Evolutionary conservation across 768 basidiomycete species (phyloP), one percentile per base, ranked within the genome.

Genomic region (Termitomyces bulborhizus): DNA sequence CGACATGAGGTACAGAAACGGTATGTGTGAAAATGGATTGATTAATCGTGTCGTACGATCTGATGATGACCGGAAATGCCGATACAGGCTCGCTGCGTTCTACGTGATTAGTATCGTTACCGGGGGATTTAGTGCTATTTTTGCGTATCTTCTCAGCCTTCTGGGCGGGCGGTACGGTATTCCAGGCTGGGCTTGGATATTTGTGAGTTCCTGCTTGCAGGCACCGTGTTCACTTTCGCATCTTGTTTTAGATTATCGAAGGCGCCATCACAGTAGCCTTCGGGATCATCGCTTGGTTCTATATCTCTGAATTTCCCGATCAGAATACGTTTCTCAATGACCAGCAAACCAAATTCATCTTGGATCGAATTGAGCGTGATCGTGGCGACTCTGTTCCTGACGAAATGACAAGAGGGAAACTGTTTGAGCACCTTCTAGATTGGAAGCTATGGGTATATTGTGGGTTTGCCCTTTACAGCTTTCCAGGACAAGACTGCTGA

Each of bases 171-270:
- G 65, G 57, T 56, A 64, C 40, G 77, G 76, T 15, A 64, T 79
- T 40, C 62, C 72, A 26, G 78, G 76, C 5, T 80, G 79, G 78
- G 70, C 77, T 1, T 81, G 78, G 77, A 79, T 81, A 49, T 81
- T 81, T 61, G 80, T 76, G 59, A 60, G 73, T 62, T 18, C 39
- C 44, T 9, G 45, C 57, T 21, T n/a, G 21, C 37, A 37, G 12
- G 18, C 13, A 32, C 31, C 21, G 51, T 32, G 37, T 52, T 58
- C n/a, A 53, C n/a, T 34, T 41, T 26, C n/a, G 15, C 26, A 43
- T 18, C 31, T 45, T 51, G 13, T 29, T 53, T 50, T 54, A 81
- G 79, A 76, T 80, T 47, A 67, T 80, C 24, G 79, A 80, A 62
- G 78, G 79, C 6, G 69, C 69, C 36, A 66, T 80, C 53, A 82